Conservation (phyloP, 176 grass and related monocot species). For the Pontederia crassipes region DNA sequence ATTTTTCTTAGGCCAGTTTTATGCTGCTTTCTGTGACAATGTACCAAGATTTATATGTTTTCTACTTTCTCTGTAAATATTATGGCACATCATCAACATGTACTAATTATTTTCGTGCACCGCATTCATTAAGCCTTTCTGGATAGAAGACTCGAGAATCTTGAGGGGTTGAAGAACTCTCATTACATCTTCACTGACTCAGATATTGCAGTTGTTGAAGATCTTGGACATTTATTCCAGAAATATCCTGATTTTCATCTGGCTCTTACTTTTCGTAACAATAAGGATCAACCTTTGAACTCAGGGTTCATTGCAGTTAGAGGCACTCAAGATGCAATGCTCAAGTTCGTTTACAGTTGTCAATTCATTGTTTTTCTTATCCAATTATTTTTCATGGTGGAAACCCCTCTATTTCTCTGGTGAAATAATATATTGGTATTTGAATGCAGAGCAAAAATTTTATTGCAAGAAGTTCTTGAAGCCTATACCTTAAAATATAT, state of each 20-base stretch:
- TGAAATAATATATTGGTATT: background rate
- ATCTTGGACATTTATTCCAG: slow-evolving; percentile 75
- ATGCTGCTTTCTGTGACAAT: no score
- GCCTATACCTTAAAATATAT: slow-evolving; percentile 55
- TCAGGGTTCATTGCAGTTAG: slow-evolving; percentile 92
- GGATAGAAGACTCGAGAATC: slow-evolving; percentile 39
- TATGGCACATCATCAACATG: background rate
- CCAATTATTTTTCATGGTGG: background rate
- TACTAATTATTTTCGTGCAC: background rate
- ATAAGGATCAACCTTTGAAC: slow-evolving; percentile 83
- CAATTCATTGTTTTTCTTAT: background rate
- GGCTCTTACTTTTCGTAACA: slow-evolving; percentile 86
- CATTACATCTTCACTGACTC: slow-evolving; percentile 76
- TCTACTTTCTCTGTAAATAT: no score
- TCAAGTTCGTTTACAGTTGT: slow-evolving; percentile 31
- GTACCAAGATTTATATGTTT: no score
- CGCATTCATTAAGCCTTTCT: slow-evolving; percentile 54
- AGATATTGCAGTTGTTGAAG: slow-evolving; percentile 63
- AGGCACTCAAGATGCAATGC: slow-evolving; percentile 54
- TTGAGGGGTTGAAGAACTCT: slow-evolving; percentile 26
- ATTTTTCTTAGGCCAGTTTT: no score
- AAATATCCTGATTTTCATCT: slow-evolving; percentile 63
- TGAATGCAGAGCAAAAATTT: slow-evolving; percentile 41
- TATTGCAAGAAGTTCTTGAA: slow-evolving; percentile 71
- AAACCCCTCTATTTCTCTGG: no score